These are phyloP conservation scores for Mycena filopes DNA, from an alignment of 768 basidiomycete species.

Conservation along the genomic window DNA sequence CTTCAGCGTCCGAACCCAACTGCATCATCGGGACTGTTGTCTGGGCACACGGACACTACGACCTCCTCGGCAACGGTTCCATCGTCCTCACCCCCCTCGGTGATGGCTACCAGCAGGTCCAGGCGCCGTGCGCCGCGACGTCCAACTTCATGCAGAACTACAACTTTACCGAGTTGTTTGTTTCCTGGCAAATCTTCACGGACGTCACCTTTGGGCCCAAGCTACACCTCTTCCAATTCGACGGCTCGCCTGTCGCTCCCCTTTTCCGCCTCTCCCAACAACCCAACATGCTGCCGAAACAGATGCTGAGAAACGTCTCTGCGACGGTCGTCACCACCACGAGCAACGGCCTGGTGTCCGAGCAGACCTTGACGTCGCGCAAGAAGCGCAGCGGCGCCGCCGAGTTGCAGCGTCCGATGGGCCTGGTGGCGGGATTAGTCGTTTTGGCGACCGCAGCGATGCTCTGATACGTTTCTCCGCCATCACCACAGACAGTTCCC, in stretches of 20 bases:
- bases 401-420: slow-evolving; percentile 23
- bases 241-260: slow-evolving; percentile 82
- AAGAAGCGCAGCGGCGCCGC: slow-evolving; percentile 29
- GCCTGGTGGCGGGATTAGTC: slow-evolving; percentile 21
- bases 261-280: slow-evolving; percentile 71
- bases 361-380: slow-evolving; percentile 22
- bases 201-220: slow-evolving; percentile 72
- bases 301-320: slow-evolving; percentile 66
- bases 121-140: slow-evolving; percentile 90
- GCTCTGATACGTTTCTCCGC: slow-evolving; percentile 15
- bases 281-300: slow-evolving; percentile 90
- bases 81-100: slow-evolving; percentile 77
- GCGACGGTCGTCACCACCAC: slow-evolving; percentile 34
- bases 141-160: slow-evolving; percentile 91
- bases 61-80: slow-evolving; percentile 79
- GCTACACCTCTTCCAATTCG: slow-evolving; percentile 81
- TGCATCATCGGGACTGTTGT: slow-evolving; percentile 91
- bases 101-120: slow-evolving; percentile 95
- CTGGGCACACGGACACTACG: slow-evolving; percentile 90
- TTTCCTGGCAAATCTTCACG: slow-evolving; percentile 75
- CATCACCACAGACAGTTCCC: slow-evolving; percentile 6
- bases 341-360: slow-evolving; percentile 38
- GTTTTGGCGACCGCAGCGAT: slow-evolving; percentile 21
- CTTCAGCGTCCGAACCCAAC: slow-evolving; percentile 79
- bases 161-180: slow-evolving; percentile 77